Base-by-base conservation (phyloP, 106 monocot genomes). In the Acorus gramineus region DNA sequence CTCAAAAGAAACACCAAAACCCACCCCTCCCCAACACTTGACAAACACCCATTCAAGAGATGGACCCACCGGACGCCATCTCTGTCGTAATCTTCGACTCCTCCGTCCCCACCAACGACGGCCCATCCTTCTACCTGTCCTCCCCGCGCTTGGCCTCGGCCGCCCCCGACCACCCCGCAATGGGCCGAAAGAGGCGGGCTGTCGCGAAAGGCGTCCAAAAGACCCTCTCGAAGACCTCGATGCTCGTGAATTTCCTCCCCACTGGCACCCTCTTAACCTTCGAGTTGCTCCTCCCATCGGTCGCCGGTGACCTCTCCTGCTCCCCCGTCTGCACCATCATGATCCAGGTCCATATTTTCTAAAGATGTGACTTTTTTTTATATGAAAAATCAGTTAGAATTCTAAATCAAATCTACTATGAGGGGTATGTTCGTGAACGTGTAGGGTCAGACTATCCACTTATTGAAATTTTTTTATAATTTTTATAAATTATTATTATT, bases 201-300 rank as follows among this genome's bases (percentile, higher is more conserved):
- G 74, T 93, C 28, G 89, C 89, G 9, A 76, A 72, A 55, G 93
- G 89, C 4, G 67, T 93, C 42, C 89, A 93, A 73, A 89, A 81
- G 66, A 93, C 93, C 8, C 77, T 93, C 10, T 90, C 90, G 0
- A 90, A 96, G 73, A 96, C 90, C 2, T 87, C 90, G 4, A 74
- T 90, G 84, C 87, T 96, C 9, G 85, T 81, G 53, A 96, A 87
- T 74, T 90, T 90, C 78, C 87, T 96, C 44, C 95, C 87, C 6
- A 96, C 95, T 2, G 90, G 95, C 11, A 96, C 90, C 8, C 94
- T 90, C 69, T 82, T 90, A 10, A 87, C 90, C 59, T 96, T 90
- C 76, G 90, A 90, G 76, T 80, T 90, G 84, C 82, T 95, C 63
- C 90, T 96, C 49, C 95, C 87, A 0, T 76, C 95, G 11, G 87